phyloP scores from a whole-genome alignment of 78 protist genomes.

The Mantamonas sphyraenae region DNA sequence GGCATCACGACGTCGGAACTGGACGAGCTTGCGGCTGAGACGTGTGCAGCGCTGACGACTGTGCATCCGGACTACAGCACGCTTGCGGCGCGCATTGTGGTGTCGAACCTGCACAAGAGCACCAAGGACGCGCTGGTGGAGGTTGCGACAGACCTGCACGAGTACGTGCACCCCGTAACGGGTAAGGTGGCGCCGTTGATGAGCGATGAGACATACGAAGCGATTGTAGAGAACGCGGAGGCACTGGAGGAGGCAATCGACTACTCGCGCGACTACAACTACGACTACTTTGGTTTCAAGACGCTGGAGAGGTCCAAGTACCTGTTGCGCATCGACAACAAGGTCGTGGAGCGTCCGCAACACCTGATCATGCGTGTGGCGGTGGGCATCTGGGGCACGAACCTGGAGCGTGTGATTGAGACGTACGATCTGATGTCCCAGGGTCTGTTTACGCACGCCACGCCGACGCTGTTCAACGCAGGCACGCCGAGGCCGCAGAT shows the following conservation, averaged over 20 bases:
- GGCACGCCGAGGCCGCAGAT: constrained; percentile 93
- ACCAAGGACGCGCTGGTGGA: constrained; percentile 59
- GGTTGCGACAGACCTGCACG: constrained; percentile 35
- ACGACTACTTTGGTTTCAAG: constrained; percentile 92
- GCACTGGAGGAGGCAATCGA: constrained; percentile 57
- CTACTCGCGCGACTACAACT: constrained; percentile 83
- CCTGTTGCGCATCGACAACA: constrained; percentile 51
- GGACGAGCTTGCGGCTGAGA: constrained; percentile 91
- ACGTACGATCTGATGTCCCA: constrained; percentile 77
- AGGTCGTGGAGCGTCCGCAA: constrained; percentile 94
- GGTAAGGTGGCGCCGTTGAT: constrained; percentile 72
- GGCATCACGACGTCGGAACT: constrained; percentile 80
- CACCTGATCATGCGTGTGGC: constrained; percentile 97
- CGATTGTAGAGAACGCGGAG: constrained; percentile 52
- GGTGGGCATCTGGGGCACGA: constrained; percentile 81
- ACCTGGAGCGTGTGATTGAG: constrained; percentile 66
- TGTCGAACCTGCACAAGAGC: constrained; percentile 86
- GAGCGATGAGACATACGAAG: constrained; percentile 51
- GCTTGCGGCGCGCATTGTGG: constrained; percentile 93
- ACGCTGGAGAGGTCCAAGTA: constrained; percentile 86
- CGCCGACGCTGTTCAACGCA: constrained; percentile 95
- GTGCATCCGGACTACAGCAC: constrained; percentile 85
- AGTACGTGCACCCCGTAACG: constrained; percentile 57
- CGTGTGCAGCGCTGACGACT: constrained; percentile 83
- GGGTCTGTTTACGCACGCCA: constrained; percentile 86